phyloP scores from a whole-genome alignment of 192 early-diverging fungal species.

The Lobosporangium transversale region DNA sequence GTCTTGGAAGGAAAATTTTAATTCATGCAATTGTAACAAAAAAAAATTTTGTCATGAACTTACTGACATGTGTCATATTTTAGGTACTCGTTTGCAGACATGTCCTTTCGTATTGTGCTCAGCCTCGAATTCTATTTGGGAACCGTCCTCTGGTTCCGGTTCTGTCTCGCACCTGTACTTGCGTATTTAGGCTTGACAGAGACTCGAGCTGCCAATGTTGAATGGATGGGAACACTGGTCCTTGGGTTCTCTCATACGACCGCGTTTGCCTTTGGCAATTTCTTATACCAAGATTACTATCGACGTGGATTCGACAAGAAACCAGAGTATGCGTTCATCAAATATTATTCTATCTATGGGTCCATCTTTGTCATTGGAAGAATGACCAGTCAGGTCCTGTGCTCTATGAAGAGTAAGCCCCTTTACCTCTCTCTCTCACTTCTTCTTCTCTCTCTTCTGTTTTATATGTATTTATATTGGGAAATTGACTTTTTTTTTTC shows the following conservation, averaged over 20 bases:
- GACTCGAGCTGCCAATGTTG: constrained; percentile 13
- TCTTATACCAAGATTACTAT: constrained; percentile 47
- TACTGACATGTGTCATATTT: neutral
- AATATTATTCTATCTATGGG: constrained; percentile 52
- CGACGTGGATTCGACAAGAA: constrained; percentile 49
- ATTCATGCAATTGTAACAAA: neutral
- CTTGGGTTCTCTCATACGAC: constrained; percentile 50
- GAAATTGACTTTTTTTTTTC: neutral
- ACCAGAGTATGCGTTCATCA: constrained; percentile 47
- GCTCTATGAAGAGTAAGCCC: constrained; percentile 38
- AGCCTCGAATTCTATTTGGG: constrained; percentile 48
- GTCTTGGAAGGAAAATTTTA: neutral
- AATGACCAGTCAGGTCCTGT: constrained; percentile 43
- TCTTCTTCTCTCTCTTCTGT: neutral
- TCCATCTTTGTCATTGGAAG: constrained; percentile 51
- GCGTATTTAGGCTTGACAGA: constrained; percentile 31
- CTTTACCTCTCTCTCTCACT: neutral
- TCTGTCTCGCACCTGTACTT: constrained; percentile 34
- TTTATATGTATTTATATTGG: neutral
- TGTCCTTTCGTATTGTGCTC: constrained; percentile 44
- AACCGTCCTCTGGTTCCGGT: constrained; percentile 46
- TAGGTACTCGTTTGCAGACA: constrained; percentile 50
- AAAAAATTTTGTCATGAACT: neutral
- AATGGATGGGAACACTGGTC: constrained; percentile 44
- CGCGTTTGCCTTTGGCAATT: constrained; percentile 46